Base-by-base conservation (phyloP, 495 filamentous ascomycete species). In the Aspergillus campestris region DNA sequence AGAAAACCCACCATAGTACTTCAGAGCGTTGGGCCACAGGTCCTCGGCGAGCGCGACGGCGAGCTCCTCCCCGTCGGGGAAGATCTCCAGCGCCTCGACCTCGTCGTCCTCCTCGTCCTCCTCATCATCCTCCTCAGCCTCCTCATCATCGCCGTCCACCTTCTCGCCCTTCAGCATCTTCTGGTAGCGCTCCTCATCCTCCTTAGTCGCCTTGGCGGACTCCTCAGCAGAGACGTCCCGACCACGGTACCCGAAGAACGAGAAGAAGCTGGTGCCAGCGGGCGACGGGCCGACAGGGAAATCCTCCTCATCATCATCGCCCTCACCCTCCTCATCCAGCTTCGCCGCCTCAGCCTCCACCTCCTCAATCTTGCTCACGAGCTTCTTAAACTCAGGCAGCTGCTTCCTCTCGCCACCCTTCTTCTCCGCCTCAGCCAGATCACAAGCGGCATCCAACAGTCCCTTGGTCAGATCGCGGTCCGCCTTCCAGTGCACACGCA, bases 401-500 rank as follows among this genome's bases (percentile, higher is more conserved):
- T 66, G 42, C 31, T 45, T 55, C 37, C 67, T 59, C 34, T 67
- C 56, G 44, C 58, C 45, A 42, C 56, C 57, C 46, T 72, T 75
- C 68, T 73, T 65, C 64, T 86, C 77, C 31, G 81, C 81, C 45
- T 88, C 79, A 55, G 70, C 86, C 32, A 84, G 73, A 38, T 78
- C 74, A 39, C 78, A 73, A 11, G 82, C 83, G 6, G 86, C 75
- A 62, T 80, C 76, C 14, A 88, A 79, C 52, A 94, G 64, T 33
- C 91, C 90, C 44, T 78, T 75, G 31, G 89, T 95, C 53, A 90
- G 62, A 61, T 97, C 91, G 65, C 82, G 81, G 41, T 77, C 83
- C 51, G 80, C 69, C 77, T 88, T 94, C 91, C 91, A 97, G 55
- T 82, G 71, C 59, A 97, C 87, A 45, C 78, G 73, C 32, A 95